phyloP scores from a whole-genome alignment of 1,284 basidiomycete species.

The Pulveroboletus sp. region DNA sequence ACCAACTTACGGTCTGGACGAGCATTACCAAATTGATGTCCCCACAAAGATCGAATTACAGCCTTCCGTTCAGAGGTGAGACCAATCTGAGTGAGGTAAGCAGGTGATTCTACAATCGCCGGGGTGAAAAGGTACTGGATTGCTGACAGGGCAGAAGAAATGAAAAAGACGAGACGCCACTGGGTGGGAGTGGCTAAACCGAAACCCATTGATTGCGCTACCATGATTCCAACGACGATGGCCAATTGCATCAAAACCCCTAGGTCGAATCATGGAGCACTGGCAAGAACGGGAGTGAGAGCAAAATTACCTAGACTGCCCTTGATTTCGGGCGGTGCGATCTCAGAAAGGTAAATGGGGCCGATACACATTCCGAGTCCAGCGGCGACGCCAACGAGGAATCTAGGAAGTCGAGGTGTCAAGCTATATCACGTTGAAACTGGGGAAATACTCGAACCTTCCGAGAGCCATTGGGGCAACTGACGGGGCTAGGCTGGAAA shows the following conservation, averaged over 20 bases:
- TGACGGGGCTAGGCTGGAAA: conserved; percentile 67
- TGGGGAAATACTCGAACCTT: conserved; percentile 47
- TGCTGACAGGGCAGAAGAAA: conserved; percentile 62
- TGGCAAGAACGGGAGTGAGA: background rate
- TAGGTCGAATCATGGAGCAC: conserved; percentile 31
- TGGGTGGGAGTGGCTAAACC: conserved; percentile 58
- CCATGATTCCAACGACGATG: conserved; percentile 83
- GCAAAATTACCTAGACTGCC: conserved; percentile 62
- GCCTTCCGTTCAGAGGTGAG: conserved; percentile 50
- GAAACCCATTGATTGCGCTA: conserved; percentile 71
- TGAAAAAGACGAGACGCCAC: conserved; percentile 76
- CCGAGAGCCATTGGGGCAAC: conserved; percentile 63
- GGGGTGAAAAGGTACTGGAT: conserved; percentile 59
- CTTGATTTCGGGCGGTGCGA: conserved; percentile 71
- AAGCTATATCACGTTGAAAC: background rate
- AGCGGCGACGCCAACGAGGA: conserved; percentile 77
- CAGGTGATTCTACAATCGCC: conserved; percentile 65
- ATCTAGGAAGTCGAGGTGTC: conserved; percentile 43
- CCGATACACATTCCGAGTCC: conserved; percentile 86
- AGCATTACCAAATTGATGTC: conserved; percentile 19
- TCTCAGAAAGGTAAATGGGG: conserved; percentile 83
- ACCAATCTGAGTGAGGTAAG: conserved; percentile 59
- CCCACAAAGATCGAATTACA: conserved; percentile 56
- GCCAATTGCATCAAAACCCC: conserved; percentile 88
- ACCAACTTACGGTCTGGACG: conserved; percentile 29